Evolutionary conservation across 805 yeast genomes (phyloP), one percentile per base, ranked within the genome.

Genomic region (Saccharomycopsis babjevae): DNA sequence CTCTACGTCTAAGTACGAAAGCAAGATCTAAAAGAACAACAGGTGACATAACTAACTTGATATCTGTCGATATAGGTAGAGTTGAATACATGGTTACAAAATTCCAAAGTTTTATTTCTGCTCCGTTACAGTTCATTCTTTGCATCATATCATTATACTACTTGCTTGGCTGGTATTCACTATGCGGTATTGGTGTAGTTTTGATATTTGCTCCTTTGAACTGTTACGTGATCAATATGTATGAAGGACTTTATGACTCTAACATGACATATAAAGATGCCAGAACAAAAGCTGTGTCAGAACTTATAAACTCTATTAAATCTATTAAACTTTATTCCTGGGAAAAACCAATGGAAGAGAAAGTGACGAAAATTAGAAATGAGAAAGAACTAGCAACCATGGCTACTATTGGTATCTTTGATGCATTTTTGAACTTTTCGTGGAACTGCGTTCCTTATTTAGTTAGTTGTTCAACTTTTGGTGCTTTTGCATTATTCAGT

Each of bases 21-120:
- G 82, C 90, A 7, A 79, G 85, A 63, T 77, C 78, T 38, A 76
- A 79, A 18, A 75, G 80, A 65, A 73, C 89, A 1, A 80, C 92
- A 1, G 96, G 96, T 66, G 96, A 89, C 65, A 87, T 90, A 58
- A 79, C 89, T 65, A 89, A 88, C 67, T 77, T 86, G 68, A 80
- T 88, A 77, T 82, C 94, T 20, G 92, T 88, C 38, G 97, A 90
- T 74, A 83, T 88, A 13, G 74, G 75, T 56, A 77, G 87, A 64
- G 74, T 89, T 34, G 88, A 84, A 68, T 83, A 81, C 43, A 72
- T 87, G 59, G 71, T 82, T n/a, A 76, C 76, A 56, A 78, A 80
- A 63, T 72, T 84, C 30, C 85, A 82, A 65, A 76, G 79, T 4
- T 67, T 85, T 61, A 72, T 85, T 28, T 78, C 86, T 54, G 82